Evolutionary conservation across 2,329 filamentous ascomycete species (phyloP).

Genomic region (Tolypocladium tropicale): DNA sequence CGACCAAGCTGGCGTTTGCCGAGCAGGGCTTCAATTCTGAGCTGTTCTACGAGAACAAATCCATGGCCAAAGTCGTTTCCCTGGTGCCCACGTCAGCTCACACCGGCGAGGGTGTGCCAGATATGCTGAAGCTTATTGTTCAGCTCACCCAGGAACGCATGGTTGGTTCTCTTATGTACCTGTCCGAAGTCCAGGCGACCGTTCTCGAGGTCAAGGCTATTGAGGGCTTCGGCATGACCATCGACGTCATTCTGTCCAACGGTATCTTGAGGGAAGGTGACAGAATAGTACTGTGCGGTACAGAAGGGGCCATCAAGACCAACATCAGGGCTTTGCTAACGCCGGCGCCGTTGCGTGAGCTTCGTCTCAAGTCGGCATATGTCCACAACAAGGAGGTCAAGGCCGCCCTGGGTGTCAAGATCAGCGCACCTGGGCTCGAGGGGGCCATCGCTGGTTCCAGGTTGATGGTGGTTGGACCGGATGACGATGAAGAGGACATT

Average conservation of each 20-base stretch:
- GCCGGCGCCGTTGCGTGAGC: slow-evolving; percentile 82
- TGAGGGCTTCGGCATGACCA: slow-evolving; percentile 96
- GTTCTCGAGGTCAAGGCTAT: slow-evolving; percentile 99
- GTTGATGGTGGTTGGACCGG: slow-evolving; percentile 83
- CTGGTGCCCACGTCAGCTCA: slow-evolving; percentile 93
- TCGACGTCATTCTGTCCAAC: slow-evolving; percentile 93
- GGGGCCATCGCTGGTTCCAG: slow-evolving; percentile 93
- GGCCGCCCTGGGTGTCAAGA: slow-evolving; percentile 97
- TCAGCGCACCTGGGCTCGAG: slow-evolving; percentile 90
- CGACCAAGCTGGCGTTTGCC: slow-evolving; percentile 87
- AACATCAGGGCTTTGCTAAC: slow-evolving; percentile 93
- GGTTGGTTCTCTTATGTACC: slow-evolving; percentile 95
- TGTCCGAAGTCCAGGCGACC: slow-evolving; percentile 94
- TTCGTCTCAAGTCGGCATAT: slow-evolving; percentile 91
- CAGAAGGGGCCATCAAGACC: slow-evolving; percentile 90
- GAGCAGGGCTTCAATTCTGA: slow-evolving; percentile 98
- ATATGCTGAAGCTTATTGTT: slow-evolving; percentile 93
- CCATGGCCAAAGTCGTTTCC: slow-evolving; percentile 89
- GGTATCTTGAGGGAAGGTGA: slow-evolving; percentile 92
- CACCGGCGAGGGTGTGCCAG: slow-evolving; percentile 97
- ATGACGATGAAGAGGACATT: slow-evolving; percentile 94
- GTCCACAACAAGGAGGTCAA: slow-evolving; percentile 99
- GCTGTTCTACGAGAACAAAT: slow-evolving; percentile 96
- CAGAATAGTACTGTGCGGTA: slow-evolving; percentile 87
- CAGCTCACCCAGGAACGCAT: slow-evolving; percentile 94